Conservation (phyloP, 2,329 filamentous ascomycete species). For the Trichoderma pleuroti region DNA sequence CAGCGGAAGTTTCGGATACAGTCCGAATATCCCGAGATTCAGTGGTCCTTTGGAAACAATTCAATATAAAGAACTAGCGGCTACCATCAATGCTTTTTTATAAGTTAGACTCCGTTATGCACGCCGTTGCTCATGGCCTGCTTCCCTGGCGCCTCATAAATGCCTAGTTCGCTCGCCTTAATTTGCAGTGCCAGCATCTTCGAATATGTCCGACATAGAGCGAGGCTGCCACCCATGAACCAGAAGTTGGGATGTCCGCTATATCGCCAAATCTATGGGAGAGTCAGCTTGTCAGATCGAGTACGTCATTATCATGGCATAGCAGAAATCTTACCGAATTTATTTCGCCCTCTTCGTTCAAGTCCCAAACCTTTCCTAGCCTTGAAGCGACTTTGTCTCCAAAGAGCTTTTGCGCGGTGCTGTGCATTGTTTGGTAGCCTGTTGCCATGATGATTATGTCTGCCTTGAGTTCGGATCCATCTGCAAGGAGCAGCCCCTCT, state of each 20-base stretch:
- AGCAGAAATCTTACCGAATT: slow-evolving; percentile 37
- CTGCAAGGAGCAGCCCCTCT: neutral
- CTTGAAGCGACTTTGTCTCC: neutral
- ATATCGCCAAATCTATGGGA: slow-evolving; percentile 45
- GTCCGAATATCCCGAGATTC: neutral
- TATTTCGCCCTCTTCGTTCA: slow-evolving; percentile 56
- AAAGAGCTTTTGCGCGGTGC: neutral
- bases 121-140: neutral
- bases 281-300: neutral
- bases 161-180: slow-evolving; percentile 36
- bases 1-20: neutral
- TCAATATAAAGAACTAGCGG: neutral
- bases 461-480: slow-evolving; percentile 1
- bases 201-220: slow-evolving; percentile 59
- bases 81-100: too few species aligned
- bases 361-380: slow-evolving; percentile 58
- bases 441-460: neutral
- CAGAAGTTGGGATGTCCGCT: slow-evolving; percentile 63
- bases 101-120: neutral
- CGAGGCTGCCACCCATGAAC: slow-evolving; percentile 64
- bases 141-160: neutral
- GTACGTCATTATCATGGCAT: neutral
- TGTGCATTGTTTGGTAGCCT: slow-evolving; percentile 1
- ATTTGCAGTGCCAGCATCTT: slow-evolving; percentile 52
- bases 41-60: neutral